phyloP scores from a whole-genome alignment of 1,284 basidiomycete species.

The Porodaedalea pini region DNA sequence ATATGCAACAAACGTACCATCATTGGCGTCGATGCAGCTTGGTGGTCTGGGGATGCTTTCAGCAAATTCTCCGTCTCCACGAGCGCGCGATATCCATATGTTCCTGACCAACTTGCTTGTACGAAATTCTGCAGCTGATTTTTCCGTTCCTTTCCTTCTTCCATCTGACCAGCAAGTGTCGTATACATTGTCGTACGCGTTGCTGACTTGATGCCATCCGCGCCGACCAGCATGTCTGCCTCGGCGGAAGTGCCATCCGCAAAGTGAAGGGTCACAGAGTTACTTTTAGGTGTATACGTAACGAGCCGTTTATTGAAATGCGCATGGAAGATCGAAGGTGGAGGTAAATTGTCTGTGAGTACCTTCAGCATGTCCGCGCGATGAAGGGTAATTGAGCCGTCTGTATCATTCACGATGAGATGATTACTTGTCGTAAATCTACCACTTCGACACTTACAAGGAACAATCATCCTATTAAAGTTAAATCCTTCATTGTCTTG shows the following conservation, averaged over 20 bases:
- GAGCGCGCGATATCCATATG: constrained; percentile 40
- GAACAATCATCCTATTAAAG: constrained; percentile 30
- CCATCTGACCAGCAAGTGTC: constrained; percentile 22
- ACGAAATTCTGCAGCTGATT: constrained; percentile 23
- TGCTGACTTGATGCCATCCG: constrained; percentile 42
- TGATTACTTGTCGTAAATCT: background rate
- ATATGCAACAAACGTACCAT: constrained; percentile 8
- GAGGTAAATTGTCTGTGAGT: constrained; percentile 30
- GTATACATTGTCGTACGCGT: constrained; percentile 35
- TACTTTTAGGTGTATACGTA: constrained; percentile 22
- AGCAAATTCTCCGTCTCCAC: constrained; percentile 33
- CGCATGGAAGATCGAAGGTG: constrained; percentile 27
- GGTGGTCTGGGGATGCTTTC: constrained; percentile 33
- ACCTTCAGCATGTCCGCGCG: constrained; percentile 34
- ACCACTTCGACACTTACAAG: constrained; percentile 23
- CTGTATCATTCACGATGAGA: constrained; percentile 16
- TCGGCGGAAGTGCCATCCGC: constrained; percentile 34
- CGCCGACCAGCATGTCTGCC: constrained; percentile 42
- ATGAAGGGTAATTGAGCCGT: constrained; percentile 32
- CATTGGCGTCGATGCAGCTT: constrained; percentile 26
- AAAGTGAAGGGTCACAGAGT: constrained; percentile 33
- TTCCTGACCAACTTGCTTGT: constrained; percentile 42
- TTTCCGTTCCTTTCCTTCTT: constrained; percentile 6
- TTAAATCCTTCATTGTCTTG: constrained; percentile 27
- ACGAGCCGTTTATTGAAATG: constrained; percentile 33